These are phyloP conservation scores for Paraconiothyrium brasiliense DNA, from an alignment of 2,329 filamentous ascomycete species.

Conservation along the genomic window DNA sequence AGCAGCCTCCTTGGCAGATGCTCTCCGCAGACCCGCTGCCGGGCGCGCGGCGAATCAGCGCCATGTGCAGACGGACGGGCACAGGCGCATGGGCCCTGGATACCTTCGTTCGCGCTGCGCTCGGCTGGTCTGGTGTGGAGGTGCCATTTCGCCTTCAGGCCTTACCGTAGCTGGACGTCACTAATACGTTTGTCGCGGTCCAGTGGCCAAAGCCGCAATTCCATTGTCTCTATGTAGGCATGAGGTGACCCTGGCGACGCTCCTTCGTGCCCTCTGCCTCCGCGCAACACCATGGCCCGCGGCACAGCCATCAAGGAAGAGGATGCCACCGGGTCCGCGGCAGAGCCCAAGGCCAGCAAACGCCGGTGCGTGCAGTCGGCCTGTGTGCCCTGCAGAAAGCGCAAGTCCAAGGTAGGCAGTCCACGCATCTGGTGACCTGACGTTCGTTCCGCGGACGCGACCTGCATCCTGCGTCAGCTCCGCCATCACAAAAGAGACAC, in stretches of 20 bases:
- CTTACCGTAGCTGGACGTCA: constrained; percentile 26
- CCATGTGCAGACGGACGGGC: background rate
- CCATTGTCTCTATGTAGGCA: constrained; percentile 3
- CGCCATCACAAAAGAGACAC: background rate
- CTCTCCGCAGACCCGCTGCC: background rate
- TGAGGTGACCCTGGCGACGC: constrained; percentile 11
- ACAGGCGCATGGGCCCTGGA: constrained; percentile 1
- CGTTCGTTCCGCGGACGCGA: constrained; percentile 14
- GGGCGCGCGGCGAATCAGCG: constrained; percentile 11
- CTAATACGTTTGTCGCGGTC: constrained; percentile 20
- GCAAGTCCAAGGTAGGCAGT: constrained; percentile 58
- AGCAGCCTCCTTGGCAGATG: background rate
- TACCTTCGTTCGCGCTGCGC: constrained; percentile 2
- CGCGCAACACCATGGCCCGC: constrained; percentile 43
- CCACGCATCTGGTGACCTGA: background rate
- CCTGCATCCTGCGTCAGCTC: constrained; percentile 7
- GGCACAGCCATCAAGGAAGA: constrained; percentile 34
- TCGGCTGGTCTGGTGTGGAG: constrained; percentile 11
- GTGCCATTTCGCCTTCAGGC: background rate
- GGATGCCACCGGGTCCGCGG: constrained; percentile 27
- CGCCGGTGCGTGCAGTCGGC: constrained; percentile 51
- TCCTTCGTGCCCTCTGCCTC: constrained; percentile 15
- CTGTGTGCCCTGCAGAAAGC: constrained; percentile 61
- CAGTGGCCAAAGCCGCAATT: constrained; percentile 15
- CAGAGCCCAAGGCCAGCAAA: constrained; percentile 42